Conservation (phyloP, 495 filamentous ascomycete species). For the Neurospora sp. region DNA sequence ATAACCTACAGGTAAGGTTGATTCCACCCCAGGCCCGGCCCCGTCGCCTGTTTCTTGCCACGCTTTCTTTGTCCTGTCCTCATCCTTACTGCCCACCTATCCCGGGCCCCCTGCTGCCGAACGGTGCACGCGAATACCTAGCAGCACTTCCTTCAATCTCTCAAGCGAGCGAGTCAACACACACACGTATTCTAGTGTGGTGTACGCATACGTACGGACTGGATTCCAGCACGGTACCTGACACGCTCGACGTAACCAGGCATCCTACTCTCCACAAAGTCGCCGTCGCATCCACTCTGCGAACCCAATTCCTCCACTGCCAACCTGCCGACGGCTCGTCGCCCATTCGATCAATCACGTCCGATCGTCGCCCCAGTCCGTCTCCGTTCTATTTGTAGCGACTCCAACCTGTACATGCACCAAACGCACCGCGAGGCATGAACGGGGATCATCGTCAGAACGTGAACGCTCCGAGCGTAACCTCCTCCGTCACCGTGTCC, state of each 20-base stretch:
- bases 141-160: neutral
- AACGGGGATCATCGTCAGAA: conserved; percentile 24
- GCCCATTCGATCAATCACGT: conserved; percentile 25
- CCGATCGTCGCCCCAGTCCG: conserved; percentile 26
- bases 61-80: neutral
- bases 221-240: neutral
- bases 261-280: neutral
- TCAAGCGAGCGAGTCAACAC: neutral
- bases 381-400: conserved; percentile 5
- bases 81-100: neutral
- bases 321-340: neutral
- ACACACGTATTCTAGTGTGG: neutral
- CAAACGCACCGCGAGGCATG: conserved; percentile 34
- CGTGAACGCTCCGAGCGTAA: conserved; percentile 21
- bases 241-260: neutral
- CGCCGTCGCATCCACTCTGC: conserved; percentile 17
- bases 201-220: neutral
- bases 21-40: neutral
- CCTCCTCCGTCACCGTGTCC: conserved; percentile 23
- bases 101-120: neutral
- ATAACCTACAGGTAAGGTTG: neutral
- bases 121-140: neutral
- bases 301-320: conserved; percentile 6
- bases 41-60: neutral
- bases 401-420: conserved; percentile 7